Base-by-base conservation (phyloP, 805 yeast species). In the Pichia insulana region DNA sequence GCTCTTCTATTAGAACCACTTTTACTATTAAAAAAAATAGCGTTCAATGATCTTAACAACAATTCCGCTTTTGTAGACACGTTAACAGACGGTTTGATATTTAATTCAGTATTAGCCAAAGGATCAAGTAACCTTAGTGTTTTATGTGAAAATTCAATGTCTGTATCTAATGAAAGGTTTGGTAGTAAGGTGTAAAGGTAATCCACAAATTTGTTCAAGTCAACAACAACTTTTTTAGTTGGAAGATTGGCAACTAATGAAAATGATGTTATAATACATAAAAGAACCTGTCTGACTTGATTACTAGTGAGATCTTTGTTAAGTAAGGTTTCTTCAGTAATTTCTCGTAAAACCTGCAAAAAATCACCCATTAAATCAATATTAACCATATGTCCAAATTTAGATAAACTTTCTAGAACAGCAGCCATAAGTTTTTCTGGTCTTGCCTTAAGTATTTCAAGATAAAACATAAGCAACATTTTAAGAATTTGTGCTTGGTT, bases 361-460 rank as follows among this genome's bases (percentile, higher is more conserved):
- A 92, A 79, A 59, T 92, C 98, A 20, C 97, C 97, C 51, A 92
- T 72, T 36, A 92, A 68, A 50, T 92, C 97, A 44, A 90, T 78
- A 57, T 92, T 92, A 19, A 94, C 88, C 79, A 89, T 80, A 54
- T 83, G 92, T 2, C 97, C 96, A 57, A 81, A 88, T 56, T 78
- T 77, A 1, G 97, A 84, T 43, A 92, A 65, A 3, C 97, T 97
- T 64, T 92, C 97, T 42, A 92, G 68, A 0, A 90, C 94, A 0
- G 90, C 72, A 7, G 94, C 96, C 69, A 87, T 78, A 41, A 92
- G 66, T 16, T 74, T 72, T 31, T 77, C 73, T 16, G 79, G 74
- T 36, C 76, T 71, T 15, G 71, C 72, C 58, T 74, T 82, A 48
- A 92, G 68, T 26, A 90, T 75, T 50, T 84, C 88, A 50, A 92